Conservation (phyloP, 768 basidiomycete species). For the Pleurotus citrinopileatus region DNA sequence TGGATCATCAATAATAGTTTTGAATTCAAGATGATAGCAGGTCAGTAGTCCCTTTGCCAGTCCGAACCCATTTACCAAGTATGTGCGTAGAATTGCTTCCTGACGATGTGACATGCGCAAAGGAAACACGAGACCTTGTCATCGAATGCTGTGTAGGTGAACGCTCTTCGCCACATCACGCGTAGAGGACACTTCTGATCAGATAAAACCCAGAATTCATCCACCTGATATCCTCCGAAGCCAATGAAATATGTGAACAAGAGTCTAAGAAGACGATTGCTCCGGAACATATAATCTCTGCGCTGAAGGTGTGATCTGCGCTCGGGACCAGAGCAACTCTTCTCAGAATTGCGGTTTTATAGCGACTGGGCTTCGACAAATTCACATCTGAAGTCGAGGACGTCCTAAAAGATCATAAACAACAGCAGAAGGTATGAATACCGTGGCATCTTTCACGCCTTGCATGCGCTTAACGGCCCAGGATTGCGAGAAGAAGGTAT, state of each 20-base stretch:
- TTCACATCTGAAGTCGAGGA: slow-evolving; percentile 90
- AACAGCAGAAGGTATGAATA: slow-evolving; percentile 79
- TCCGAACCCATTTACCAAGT: slow-evolving; percentile 8
- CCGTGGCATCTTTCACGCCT: background rate
- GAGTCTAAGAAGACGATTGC: slow-evolving; percentile 99
- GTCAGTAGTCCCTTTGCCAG: slow-evolving; percentile 36
- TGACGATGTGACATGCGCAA: slow-evolving; percentile 82
- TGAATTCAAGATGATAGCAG: slow-evolving; percentile 82
- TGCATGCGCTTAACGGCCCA: slow-evolving; percentile 26
- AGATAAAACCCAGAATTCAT: slow-evolving; percentile 78
- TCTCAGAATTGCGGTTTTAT: slow-evolving; percentile 11
- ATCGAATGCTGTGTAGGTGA: slow-evolving; percentile 99
- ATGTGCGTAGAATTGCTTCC: slow-evolving; percentile 78
- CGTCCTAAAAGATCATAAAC: slow-evolving; percentile 94
- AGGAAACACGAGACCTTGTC: slow-evolving; percentile 95
- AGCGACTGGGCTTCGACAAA: slow-evolving; percentile 92
- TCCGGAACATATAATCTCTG: slow-evolving; percentile 93
- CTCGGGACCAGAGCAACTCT: background rate
- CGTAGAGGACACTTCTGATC: slow-evolving; percentile 4
- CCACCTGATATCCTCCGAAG: slow-evolving; percentile 94
- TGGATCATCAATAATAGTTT: background rate
- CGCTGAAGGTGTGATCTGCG: slow-evolving; percentile 66
- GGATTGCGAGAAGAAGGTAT: slow-evolving; percentile 91
- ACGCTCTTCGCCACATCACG: slow-evolving; percentile 28
- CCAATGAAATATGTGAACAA: slow-evolving; percentile 97